A percentile compares a stretch with the other conserved stretches of the same genome.
These are phyloP conservation scores for Hibiscus trionum DNA, from an alignment of 345 rosid genomes.

Conservation along the genomic window DNA sequence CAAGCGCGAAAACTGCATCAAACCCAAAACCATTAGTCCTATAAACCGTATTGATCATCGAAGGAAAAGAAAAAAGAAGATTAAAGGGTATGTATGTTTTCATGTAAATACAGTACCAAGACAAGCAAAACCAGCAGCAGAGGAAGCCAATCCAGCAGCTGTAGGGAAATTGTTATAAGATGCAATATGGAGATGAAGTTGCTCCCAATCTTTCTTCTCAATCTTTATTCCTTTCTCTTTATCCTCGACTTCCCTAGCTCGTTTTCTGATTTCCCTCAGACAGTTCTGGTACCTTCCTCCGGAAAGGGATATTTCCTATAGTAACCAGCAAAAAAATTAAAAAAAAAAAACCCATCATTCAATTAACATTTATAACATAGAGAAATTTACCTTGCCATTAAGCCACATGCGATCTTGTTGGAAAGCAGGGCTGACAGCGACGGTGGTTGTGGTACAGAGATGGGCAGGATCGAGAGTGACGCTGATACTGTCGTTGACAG, in stretches of 20 bases:
- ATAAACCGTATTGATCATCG: neutral
- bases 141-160: constrained; percentile 99
- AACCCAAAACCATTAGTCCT: neutral
- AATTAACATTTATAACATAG: neutral
- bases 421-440: constrained; percentile 82
- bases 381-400: constrained; percentile 68
- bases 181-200: constrained; percentile 73
- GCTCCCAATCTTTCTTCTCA: constrained; percentile 79
- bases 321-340: constrained; percentile 23
- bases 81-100: neutral
- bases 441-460: constrained; percentile 90
- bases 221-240: constrained; percentile 72
- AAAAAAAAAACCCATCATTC: neutral
- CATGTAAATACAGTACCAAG: constrained; percentile 44
- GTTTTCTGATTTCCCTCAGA: constrained; percentile 73
- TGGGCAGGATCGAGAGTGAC: constrained; percentile 91
- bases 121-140: constrained; percentile 98
- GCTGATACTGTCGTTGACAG: constrained; percentile 91
- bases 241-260: constrained; percentile 75
- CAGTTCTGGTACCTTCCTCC: constrained; percentile 89
- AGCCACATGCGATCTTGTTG: constrained; percentile 96
- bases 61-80: neutral
- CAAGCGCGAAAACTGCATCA: constrained; percentile 73
- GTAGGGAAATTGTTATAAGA: constrained; percentile 93
- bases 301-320: constrained; percentile 86